These are phyloP conservation scores for Globisporangium parvum DNA, from an alignment of 352 stramenopile species.

Conservation along the genomic window DNA sequence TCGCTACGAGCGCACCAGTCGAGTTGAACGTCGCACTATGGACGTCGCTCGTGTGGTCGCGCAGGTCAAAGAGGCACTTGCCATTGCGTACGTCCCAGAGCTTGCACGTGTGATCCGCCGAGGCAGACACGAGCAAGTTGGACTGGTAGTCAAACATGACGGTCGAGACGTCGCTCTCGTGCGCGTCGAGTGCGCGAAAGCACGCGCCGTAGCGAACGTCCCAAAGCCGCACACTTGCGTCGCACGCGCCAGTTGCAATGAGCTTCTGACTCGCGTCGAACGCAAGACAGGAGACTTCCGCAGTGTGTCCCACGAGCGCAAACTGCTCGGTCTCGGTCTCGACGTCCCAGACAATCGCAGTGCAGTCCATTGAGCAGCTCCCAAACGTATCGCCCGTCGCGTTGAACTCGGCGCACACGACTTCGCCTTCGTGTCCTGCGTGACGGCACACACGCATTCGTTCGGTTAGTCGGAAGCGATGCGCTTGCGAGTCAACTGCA, in stretches of 20 bases:
- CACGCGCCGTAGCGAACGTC: conserved; percentile 61
- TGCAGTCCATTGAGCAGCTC: conserved; percentile 71
- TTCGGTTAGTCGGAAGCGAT: too few species aligned
- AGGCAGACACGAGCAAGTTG: conserved; percentile 48
- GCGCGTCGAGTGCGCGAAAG: conserved; percentile 61
- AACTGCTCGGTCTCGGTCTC: conserved; percentile 37
- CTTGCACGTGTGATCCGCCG: conserved; percentile 51
- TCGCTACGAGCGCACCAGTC: conserved; percentile 57
- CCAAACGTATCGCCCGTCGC: conserved; percentile 33
- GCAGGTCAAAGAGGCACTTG: conserved; percentile 57
- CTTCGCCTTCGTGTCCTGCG: conserved; percentile 45
- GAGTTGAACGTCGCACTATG: conserved; percentile 54
- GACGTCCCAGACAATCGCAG: conserved; percentile 59
- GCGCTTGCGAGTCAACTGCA: too few species aligned
- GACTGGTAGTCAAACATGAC: conserved; percentile 57
- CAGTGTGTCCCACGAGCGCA: conserved; percentile 45
- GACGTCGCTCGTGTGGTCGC: conserved; percentile 47
- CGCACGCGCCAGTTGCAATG: conserved; percentile 55
- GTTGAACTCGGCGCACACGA: conserved; percentile 46
- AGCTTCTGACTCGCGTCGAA: conserved; percentile 43
- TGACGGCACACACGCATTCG: background rate
- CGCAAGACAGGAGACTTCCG: conserved; percentile 62
- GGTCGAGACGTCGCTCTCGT: conserved; percentile 52
- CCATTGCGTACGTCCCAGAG: conserved; percentile 64
- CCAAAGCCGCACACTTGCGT: conserved; percentile 67